Percentiles rank a stretch among this genome's conserved stretches.
These are phyloP conservation scores for Delonix regia DNA, from an alignment of 306 rosid genomes.

Conservation along the genomic window DNA sequence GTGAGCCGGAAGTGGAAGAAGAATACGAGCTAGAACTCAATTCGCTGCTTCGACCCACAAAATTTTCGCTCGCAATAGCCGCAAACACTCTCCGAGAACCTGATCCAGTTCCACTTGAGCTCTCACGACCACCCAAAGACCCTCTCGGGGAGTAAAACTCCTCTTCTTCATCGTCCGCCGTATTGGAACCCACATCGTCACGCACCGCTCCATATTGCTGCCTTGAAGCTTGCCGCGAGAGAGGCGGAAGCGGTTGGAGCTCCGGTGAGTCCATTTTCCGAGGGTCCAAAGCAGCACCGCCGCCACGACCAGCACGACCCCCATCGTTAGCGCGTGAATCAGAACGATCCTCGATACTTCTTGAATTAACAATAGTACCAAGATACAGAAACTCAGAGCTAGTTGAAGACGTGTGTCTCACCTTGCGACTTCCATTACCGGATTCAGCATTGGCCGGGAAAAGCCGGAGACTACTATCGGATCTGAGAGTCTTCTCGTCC, in stretches of 20 bases:
- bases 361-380: constrained; percentile 74
- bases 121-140: constrained; percentile 53
- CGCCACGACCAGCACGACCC: neutral
- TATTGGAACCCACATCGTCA: neutral
- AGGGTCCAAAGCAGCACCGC: constrained; percentile 11
- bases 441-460: constrained; percentile 49
- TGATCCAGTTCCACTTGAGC: constrained; percentile 56
- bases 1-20: constrained; percentile 61
- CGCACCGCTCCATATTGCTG: neutral
- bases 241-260: constrained; percentile 68
- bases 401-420: constrained; percentile 43
- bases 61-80: constrained; percentile 31
- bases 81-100: constrained; percentile 60
- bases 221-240: constrained; percentile 31
- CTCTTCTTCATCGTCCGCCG: constrained; percentile 68
- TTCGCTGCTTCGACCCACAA: constrained; percentile 31
- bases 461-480: constrained; percentile 51
- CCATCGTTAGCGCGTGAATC: constrained; percentile 7
- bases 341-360: constrained; percentile 52
- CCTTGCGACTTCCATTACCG: constrained; percentile 30
- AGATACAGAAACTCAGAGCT: constrained; percentile 85
- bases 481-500: constrained; percentile 59
- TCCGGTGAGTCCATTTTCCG: constrained; percentile 68
- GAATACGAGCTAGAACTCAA: constrained; percentile 46
- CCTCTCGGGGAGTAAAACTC: constrained; percentile 91